Percentiles rank a stretch among this genome's conserved stretches.
Evolutionary conservation across 2,329 filamentous ascomycete genomes (phyloP).

Genomic region (Hypoxylon sp.): DNA sequence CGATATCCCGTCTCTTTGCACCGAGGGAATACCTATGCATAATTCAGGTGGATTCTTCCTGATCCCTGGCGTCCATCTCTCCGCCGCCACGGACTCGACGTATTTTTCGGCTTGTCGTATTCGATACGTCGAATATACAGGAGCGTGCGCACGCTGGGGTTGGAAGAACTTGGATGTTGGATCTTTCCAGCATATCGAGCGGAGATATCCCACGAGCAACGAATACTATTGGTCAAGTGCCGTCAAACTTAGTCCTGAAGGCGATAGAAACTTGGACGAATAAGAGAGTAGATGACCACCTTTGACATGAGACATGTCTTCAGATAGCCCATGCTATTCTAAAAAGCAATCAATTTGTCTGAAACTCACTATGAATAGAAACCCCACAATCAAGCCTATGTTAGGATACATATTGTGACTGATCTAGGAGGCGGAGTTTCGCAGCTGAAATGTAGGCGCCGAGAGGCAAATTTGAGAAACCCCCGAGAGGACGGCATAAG

Average conservation of each 20-base stretch:
- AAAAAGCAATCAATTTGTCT: not conserved
- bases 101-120: slow-evolving; percentile 41
- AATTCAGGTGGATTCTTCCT: slow-evolving; percentile 33
- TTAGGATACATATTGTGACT: slow-evolving; percentile 19
- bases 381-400: slow-evolving; percentile 19
- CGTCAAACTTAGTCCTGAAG: slow-evolving; percentile 8
- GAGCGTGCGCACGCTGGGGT: slow-evolving; percentile 37
- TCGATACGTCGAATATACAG: slow-evolving; percentile 44
- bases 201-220: slow-evolving; percentile 39
- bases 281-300: not conserved
- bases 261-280: not conserved
- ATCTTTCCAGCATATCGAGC: slow-evolving; percentile 46
- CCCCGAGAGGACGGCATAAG: not conserved
- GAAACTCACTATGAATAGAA: slow-evolving; percentile 29
- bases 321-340: not conserved
- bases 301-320: not conserved
- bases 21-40: slow-evolving; percentile 47
- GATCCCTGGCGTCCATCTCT: not conserved
- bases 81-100: slow-evolving; percentile 23
- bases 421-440: not conserved
- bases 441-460: not conserved
- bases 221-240: slow-evolving; percentile 33
- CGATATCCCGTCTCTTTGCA: slow-evolving; percentile 44
- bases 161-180: slow-evolving; percentile 48
- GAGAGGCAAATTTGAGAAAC: not conserved